A percentile compares a stretch with the other conserved stretches of the same genome.
Conservation (phyloP, 352 stramenopile species). For the Phytophthora gonapodyides region DNA sequence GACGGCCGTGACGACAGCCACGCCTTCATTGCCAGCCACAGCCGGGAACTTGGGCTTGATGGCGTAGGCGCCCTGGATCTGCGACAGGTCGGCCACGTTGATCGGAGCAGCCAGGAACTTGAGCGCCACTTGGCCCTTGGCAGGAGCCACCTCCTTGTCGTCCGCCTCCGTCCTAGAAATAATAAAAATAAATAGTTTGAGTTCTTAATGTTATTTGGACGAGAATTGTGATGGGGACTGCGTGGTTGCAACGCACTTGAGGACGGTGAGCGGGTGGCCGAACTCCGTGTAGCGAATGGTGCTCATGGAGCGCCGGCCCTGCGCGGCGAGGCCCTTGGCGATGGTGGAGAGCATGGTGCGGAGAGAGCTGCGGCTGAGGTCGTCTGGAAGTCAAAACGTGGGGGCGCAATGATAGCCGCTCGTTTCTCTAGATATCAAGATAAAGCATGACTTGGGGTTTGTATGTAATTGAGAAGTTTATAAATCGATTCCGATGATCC, state of each 20-base stretch:
- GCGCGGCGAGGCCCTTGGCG: conserved; percentile 54
- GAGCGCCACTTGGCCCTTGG: conserved; percentile 73
- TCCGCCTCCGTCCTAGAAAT: conserved; percentile 52
- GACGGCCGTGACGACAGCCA: conserved; percentile 85
- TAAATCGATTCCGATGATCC: conserved; percentile 31
- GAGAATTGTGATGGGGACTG: neutral
- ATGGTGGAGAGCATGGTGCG: conserved; percentile 63
- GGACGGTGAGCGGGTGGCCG: conserved; percentile 67
- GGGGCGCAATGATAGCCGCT: conserved; percentile 21
- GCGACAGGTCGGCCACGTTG: conserved; percentile 87
- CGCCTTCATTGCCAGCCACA: conserved; percentile 85
- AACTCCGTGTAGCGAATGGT: conserved; percentile 78
- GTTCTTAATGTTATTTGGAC: neutral
- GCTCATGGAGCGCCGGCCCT: conserved; percentile 68
- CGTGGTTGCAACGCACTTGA: conserved; percentile 43
- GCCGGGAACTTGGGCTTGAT: conserved; percentile 80
- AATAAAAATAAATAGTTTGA: no score
- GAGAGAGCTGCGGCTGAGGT: neutral
- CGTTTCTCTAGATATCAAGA: conserved; percentile 18
- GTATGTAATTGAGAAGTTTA: conserved; percentile 11
- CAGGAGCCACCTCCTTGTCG: conserved; percentile 57
- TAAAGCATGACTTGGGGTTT: conserved; percentile 10
- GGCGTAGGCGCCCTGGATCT: conserved; percentile 87
- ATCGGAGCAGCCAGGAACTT: conserved; percentile 91
- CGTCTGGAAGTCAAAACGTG: conserved; percentile 9